Conservation (phyloP, 441 rosid genomes). For the Gossypium schwendimanii region DNA sequence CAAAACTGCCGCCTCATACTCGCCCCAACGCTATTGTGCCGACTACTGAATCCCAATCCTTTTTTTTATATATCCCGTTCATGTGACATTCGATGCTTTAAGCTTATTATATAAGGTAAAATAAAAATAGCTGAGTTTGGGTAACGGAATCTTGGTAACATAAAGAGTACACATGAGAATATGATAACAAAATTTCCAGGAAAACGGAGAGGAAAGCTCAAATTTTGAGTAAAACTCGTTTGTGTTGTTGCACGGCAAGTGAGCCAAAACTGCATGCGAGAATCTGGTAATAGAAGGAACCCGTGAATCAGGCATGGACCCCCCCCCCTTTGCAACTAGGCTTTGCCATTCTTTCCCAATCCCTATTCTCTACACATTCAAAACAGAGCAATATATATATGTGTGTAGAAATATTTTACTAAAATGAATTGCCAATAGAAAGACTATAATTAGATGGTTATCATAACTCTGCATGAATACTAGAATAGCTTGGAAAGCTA, state of each 20-base stretch:
- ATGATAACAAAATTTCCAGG: constrained; percentile 3
- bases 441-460: constrained; percentile 10
- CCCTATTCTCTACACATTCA: constrained; percentile 16
- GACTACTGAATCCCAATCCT: no score
- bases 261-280: constrained; percentile 27
- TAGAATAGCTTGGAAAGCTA: constrained; percentile 1
- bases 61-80: no score
- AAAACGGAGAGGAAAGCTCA: background rate
- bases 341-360: constrained; percentile 13
- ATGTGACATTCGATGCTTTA: no score
- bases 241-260: constrained; percentile 14
- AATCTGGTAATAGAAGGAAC: constrained; percentile 44
- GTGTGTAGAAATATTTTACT: background rate
- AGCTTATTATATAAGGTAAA: background rate
- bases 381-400: background rate
- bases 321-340: constrained; percentile 1
- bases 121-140: background rate
- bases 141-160: background rate
- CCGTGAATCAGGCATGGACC: constrained; percentile 40
- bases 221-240: background rate
- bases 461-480: constrained; percentile 10
- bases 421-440: background rate
- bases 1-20: background rate
- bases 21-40: background rate
- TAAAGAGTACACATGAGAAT: background rate